Evolutionary conservation across 1,139 yeast genomes (phyloP), one percentile per base, ranked within the genome.

Genomic region (Hemisphaericaspora lyxosophila): DNA sequence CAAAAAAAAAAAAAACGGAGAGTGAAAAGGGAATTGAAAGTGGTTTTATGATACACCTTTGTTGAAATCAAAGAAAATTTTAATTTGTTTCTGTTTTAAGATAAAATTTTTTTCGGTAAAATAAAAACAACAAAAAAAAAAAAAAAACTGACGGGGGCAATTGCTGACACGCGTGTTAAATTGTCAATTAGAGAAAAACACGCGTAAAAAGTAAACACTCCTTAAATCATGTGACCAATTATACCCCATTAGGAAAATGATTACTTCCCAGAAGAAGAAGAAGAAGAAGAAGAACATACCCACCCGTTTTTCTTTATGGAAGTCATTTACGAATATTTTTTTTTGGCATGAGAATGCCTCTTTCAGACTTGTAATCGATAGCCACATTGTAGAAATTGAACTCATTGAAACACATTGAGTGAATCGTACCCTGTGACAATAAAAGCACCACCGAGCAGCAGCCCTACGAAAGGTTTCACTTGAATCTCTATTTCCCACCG

Each of bases 21-120:
- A 29, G 22, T 9, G 8, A 23, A n/a, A 7, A 18, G 11, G 12
- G 17, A 20, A 19, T 12, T 14, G 25, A 30, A 26, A 26, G 6
- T 12, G 9, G n/a, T n/a, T 9, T 9, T 22, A 22, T 22, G n/a
- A n/a, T n/a, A n/a, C 7, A 5, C 13, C 15, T 14, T 16, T 11
- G 11, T 29, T 19, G 23, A 18, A 18, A 24, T 30, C 13, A 11
- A 15, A 13, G 11, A 26, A 14, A 7, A 17, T 3, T 18, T 19
- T 17, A 9, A 12, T 20, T 18, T 12, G n/a, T 32, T 24, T 23
- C 14, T 24, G 26, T 23, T 32, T 31, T 22, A 3, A 31, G 33
- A 17, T 30, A 31, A 32, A n/a, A 15, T 19, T 33, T 20, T 33
- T 26, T 27, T 26, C n/a, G 18, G 35, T 33, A 15, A 33, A 31